Base-by-base conservation (phyloP, 2,329 filamentous ascomycete species). In the Nigrograna mackinnonii region DNA sequence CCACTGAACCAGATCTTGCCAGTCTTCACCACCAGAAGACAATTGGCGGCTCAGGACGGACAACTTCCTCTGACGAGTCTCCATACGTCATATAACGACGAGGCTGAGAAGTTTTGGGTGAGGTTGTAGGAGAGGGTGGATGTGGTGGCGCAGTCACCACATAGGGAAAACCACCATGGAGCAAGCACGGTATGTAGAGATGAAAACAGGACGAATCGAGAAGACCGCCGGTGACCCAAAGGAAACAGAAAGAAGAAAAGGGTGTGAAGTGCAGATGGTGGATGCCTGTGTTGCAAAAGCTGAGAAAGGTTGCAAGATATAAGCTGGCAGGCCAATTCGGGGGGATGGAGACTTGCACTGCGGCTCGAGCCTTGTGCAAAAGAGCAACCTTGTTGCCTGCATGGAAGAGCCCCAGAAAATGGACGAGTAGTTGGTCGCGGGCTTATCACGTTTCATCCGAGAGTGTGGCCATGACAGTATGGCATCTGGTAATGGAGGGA, bases 1-100 rank as follows among this genome's bases (percentile, higher is more conserved):
- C 62, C 58, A 65, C 11, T 43, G 47, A 32, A 66, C 41, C 5
- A 65, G 38, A 16, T 61, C 57, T 38, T 64, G 49, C 62, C 62
- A 67, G 26, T 46, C 47, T 41, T 61, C 61, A 16, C 37, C 39
- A 5, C 37, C 39, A 5, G 55, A 43, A 17, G 58, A 50, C 11
- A 43, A 42, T 16, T 22, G 40, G 17, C 58, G 52, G 24, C 41
- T 49, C 19, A 45, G 43, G 31, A 33, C 31, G 9, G 31, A 17
- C 16, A n/a, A n/a, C n/a, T n/a, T n/a, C n/a, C n/a, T n/a, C n/a
- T n/a, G n/a, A n/a, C n/a, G n/a, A n/a, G n/a, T n/a, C n/a, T n/a
- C n/a, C n/a, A n/a, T n/a, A n/a, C n/a, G n/a, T n/a, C n/a, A n/a
- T n/a, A n/a, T 28, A n/a, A 28, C 9, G 16, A 33, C 9, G 31